phyloP scores from a whole-genome alignment of 2,329 filamentous ascomycete genomes.

The Diaporthe citriasiana region DNA sequence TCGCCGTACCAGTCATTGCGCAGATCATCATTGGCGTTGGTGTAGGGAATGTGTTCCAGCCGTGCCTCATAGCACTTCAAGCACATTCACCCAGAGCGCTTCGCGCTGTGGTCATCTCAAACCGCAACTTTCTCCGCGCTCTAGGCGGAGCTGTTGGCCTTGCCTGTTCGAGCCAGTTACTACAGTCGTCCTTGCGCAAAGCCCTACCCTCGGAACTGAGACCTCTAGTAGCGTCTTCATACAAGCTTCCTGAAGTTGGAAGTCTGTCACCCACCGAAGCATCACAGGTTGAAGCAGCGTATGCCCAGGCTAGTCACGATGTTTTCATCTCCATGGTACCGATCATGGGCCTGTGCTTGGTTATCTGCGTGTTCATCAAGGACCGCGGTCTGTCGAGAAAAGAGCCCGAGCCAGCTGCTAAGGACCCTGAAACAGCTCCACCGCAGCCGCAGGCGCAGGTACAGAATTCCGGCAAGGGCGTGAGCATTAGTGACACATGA shows the following conservation, averaged over 20 bases:
- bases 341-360: conserved; percentile 14
- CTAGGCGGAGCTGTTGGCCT: conserved; percentile 55
- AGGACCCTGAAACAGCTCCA: background rate
- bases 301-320: conserved; percentile 16
- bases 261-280: background rate
- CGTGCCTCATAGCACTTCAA: conserved; percentile 54
- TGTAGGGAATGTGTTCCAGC: conserved; percentile 54
- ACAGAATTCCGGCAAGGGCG: background rate
- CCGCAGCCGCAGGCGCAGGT: background rate
- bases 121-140: conserved; percentile 56
- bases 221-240: conserved; percentile 1
- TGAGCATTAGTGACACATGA: background rate
- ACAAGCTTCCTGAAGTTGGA: background rate
- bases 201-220: conserved; percentile 7
- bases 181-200: conserved; percentile 23
- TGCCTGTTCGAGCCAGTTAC: conserved; percentile 30
- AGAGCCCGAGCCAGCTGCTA: background rate
- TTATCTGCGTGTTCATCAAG: conserved; percentile 24
- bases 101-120: conserved; percentile 55
- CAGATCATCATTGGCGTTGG: conserved; percentile 54
- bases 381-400: conserved; percentile 16
- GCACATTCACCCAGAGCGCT: conserved; percentile 54
- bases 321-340: conserved; percentile 31
- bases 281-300: background rate
- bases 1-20: conserved; percentile 49